Percentiles rank a stretch among this genome's conserved stretches.
Conservation (phyloP, 495 filamentous ascomycete genomes). For the Hypoxylon intermedium region DNA sequence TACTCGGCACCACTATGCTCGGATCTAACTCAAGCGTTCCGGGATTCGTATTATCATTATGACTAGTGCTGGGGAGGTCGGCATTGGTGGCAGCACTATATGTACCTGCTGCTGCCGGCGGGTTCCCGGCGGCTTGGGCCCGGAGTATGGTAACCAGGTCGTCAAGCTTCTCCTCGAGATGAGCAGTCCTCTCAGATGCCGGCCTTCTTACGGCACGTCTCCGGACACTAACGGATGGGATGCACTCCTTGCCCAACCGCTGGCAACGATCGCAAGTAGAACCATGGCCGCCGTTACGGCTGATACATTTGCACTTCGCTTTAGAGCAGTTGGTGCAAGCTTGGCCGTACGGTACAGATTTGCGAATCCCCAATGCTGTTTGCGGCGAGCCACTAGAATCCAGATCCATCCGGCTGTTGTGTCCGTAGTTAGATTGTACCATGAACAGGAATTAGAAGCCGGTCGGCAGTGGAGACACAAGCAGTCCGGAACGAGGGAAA, state of each 20-base stretch:
- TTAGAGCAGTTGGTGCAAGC: constrained; percentile 64
- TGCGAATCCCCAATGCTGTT: constrained; percentile 15
- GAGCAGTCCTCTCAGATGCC: constrained; percentile 46
- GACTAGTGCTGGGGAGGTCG: constrained; percentile 10
- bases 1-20: constrained; percentile 6
- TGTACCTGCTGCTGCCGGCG: constrained; percentile 2
- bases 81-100: constrained; percentile 11
- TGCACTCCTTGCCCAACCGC: constrained; percentile 50
- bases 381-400: constrained; percentile 10
- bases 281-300: constrained; percentile 41
- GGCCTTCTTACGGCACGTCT: constrained; percentile 40
- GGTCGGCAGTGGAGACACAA: no score
- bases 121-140: constrained; percentile 38
- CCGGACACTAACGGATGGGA: constrained; percentile 49
- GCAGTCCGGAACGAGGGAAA: no score
- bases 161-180: constrained; percentile 56
- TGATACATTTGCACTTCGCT: constrained; percentile 64
- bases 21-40: constrained; percentile 19
- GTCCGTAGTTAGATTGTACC: no score
- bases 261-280: constrained; percentile 61
- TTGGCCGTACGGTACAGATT: constrained; percentile 49
- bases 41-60: constrained; percentile 9
- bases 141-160: constrained; percentile 53
- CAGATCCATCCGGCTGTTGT: constrained; percentile 36
- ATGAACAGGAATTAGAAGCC: no score